These are phyloP conservation scores for Populus tremula DNA, from an alignment of 345 rosid genomes.

Conservation along the genomic window DNA sequence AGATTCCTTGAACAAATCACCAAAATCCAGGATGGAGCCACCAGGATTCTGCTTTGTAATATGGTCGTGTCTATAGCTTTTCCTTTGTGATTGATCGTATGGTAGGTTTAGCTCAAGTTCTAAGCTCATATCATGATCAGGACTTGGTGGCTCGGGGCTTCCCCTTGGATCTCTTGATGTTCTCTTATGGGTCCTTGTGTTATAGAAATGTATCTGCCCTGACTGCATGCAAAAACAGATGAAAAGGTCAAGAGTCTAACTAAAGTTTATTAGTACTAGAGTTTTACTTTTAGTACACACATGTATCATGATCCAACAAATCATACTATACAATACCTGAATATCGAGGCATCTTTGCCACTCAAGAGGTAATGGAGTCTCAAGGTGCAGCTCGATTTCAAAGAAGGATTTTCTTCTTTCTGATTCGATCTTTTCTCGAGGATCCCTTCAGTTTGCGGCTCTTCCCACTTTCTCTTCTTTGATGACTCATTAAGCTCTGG, in stretches of 20 bases:
- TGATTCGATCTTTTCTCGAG: conserved; percentile 25
- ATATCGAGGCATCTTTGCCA: conserved; percentile 63
- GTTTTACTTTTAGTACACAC: background rate
- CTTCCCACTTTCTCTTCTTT: conserved; percentile 57
- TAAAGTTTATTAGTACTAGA: too few species aligned
- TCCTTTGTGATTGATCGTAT: conserved; percentile 11
- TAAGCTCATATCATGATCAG: conserved; percentile 46
- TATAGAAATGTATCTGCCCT: conserved; percentile 62
- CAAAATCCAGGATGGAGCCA: conserved; percentile 7
- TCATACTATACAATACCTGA: conserved; percentile 41
- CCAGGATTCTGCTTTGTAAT: conserved; percentile 12
- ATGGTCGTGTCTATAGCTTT: conserved; percentile 1
- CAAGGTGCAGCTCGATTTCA: conserved; percentile 47
- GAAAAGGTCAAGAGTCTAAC: background rate
- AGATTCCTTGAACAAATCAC: conserved; percentile 19
- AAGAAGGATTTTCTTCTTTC: conserved; percentile 26
- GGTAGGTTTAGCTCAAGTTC: conserved; percentile 73
- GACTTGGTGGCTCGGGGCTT: conserved; percentile 27
- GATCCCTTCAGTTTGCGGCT: conserved; percentile 17
- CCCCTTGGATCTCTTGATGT: conserved; percentile 49
- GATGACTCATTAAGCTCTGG: conserved; percentile 32
- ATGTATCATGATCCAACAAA: background rate
- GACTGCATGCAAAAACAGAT: conserved; percentile 39
- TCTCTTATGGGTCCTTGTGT: conserved; percentile 54
- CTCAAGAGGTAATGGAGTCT: conserved; percentile 48